Percentiles rank a stretch among this genome's conserved stretches.
These are phyloP conservation scores for Chrysanthemum makinoi DNA, from an alignment of 129 eudicot genomes.

Conservation along the genomic window DNA sequence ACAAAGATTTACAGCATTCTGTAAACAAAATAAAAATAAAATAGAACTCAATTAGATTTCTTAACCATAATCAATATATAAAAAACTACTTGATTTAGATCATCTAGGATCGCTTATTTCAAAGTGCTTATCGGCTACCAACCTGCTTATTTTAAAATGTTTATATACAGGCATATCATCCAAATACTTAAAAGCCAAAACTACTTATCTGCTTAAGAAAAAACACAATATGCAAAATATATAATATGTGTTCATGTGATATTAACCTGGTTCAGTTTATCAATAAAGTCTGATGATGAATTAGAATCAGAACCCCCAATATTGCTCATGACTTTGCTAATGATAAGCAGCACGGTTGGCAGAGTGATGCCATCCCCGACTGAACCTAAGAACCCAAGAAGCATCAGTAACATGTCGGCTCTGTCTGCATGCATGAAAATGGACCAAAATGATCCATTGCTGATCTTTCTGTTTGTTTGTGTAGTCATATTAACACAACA, in stretches of 20 bases:
- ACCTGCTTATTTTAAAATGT: too few species aligned
- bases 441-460: too few species aligned
- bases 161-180: too few species aligned
- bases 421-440: too few species aligned
- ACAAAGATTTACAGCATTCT: constrained; percentile 53
- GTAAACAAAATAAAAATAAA: constrained; percentile 7
- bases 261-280: constrained; percentile 51
- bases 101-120: too few species aligned
- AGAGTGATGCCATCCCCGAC: too few species aligned
- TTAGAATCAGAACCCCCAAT: constrained; percentile 36
- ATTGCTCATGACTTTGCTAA: constrained; percentile 76
- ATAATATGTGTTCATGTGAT: not conserved
- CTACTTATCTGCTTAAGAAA: not conserved
- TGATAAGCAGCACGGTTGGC: constrained; percentile 26
- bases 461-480: too few species aligned
- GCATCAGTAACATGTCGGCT: too few species aligned
- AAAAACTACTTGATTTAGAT: not conserved
- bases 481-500: too few species aligned
- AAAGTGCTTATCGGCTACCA: too few species aligned
- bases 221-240: not conserved
- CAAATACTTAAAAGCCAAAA: too few species aligned
- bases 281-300: constrained; percentile 30
- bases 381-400: too few species aligned
- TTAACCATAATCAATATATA: not conserved
- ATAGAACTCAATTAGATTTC: not conserved